Evolutionary conservation across 139 green algal species (phyloP), one percentile per base, ranked within the genome.

Genomic region (Chlamydomonas sp.): DNA sequence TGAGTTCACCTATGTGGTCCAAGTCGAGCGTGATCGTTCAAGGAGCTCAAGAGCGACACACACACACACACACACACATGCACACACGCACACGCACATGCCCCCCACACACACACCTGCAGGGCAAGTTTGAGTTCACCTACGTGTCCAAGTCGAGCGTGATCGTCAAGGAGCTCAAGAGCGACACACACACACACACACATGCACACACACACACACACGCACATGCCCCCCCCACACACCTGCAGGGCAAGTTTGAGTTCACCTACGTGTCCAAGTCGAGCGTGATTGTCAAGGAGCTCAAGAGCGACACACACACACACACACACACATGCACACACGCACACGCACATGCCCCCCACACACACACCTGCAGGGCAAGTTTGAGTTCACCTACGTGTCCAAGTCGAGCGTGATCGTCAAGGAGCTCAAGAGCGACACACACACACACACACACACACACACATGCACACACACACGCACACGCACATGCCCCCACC

Each of bases 381-480:
- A 84, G 64, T 93, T 95, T 64, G 84, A 93, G 71, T 89, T 93
- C 69, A 93, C 88, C 2, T 91, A 93, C 66, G 84, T 92, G 29
- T 88, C 73, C 79, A 85, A 83, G 67, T 82, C 58, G 61, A 72
- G 74, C 35, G 82, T 85, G 43, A 89, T 91, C 58, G 86, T 92
- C 28, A 90, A 92, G 74, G 78, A 80, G 6, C 75, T 93, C 33
- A 70, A 79, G 48, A 86, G 74, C 26, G 80, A 54, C 43, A 54
- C 43, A 54, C 43, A 54, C 43, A 54, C 43, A 54, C 20, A 54
- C 43, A 54, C 43, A 20, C 43, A 20, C 43, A 54, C 43, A 54
- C 43, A 54, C 43, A 54, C 43, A 54, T 20, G 20, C 43, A 54
- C 43, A 20, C 43, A 54, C 16, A 13, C 13, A 54, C 20, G 43